Percentiles rank a stretch among this genome's conserved stretches.
phyloP scores from a whole-genome alignment of 257 asterid species.

The Ilex aquifolium region DNA sequence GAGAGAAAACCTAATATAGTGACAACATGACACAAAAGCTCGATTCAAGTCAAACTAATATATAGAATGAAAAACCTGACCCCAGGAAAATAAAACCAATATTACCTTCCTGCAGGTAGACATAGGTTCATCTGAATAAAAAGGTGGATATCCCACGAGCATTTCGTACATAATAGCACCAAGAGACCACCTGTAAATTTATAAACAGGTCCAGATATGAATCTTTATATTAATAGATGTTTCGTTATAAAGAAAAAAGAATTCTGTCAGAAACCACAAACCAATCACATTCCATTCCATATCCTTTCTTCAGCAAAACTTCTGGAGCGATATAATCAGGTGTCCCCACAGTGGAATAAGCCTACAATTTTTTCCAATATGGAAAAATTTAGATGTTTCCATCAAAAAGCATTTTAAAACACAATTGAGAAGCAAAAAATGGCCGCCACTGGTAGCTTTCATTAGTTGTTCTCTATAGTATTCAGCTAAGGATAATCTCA shows the following conservation, averaged over 20 bases:
- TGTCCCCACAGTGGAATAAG: slow-evolving; percentile 97
- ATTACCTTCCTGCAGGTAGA: slow-evolving; percentile 87
- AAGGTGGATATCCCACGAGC: slow-evolving; percentile 98
- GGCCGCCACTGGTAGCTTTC: too few species aligned
- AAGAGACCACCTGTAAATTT: slow-evolving; percentile 78
- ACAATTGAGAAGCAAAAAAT: too few species aligned
- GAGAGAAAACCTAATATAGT: too few species aligned
- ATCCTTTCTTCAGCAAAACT: slow-evolving; percentile 90
- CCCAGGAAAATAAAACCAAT: background rate
- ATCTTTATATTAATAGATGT: slow-evolving; percentile 8
- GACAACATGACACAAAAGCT: too few species aligned
- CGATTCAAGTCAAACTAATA: too few species aligned
- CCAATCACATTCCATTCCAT: slow-evolving; percentile 99
- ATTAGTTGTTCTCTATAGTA: too few species aligned
- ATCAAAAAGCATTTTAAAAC: too few species aligned
- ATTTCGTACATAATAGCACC: slow-evolving; percentile 98
- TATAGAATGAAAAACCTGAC: too few species aligned
- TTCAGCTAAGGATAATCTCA: too few species aligned
- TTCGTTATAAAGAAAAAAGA: slow-evolving; percentile 11
- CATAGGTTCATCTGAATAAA: slow-evolving; percentile 98
- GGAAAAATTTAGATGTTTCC: too few species aligned
- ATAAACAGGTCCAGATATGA: slow-evolving; percentile 9
- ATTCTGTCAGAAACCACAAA: slow-evolving; percentile 24
- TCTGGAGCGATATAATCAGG: slow-evolving; percentile 99
- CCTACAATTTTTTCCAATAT: slow-evolving; percentile 37